Percentiles rank a stretch among this genome's conserved stretches.
Evolutionary conservation across 1,139 yeast species (phyloP).

Genomic region (Sugiyamaella pinicola): DNA sequence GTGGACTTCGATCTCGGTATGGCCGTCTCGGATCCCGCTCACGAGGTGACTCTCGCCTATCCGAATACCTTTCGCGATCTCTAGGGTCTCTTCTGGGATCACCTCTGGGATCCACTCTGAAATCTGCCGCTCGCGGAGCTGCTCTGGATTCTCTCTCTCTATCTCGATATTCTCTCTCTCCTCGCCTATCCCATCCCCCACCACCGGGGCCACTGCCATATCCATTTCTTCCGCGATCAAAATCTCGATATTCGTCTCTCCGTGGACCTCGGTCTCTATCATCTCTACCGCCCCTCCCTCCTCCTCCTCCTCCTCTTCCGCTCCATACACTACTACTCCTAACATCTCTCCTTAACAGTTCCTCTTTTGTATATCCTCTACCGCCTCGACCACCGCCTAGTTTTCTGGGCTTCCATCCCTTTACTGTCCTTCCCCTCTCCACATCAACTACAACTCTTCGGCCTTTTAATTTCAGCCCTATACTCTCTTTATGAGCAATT

Average conservation of each 20-base stretch:
- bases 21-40: not conserved
- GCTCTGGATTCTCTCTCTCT: not conserved
- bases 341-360: conserved; percentile 23
- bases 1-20: conserved; percentile 11
- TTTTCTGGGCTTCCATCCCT: conserved; percentile 79
- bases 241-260: conserved; percentile 1
- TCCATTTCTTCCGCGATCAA: conserved; percentile 1
- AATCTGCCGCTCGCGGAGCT: not conserved
- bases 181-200: not conserved
- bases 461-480: conserved; percentile 55
- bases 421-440: conserved; percentile 76
- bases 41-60: not conserved
- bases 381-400: conserved; percentile 79
- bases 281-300: not conserved
- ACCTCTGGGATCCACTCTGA: not conserved
- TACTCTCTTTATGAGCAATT: conserved; percentile 58
- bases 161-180: not conserved
- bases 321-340: conserved; percentile 23
- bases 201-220: not conserved
- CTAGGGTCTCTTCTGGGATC: not conserved
- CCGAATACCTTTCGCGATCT: conserved; percentile 2
- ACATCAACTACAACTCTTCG: conserved; percentile 72
- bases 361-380: conserved; percentile 48
- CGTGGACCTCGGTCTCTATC: conserved; percentile 1
- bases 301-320: conserved; percentile 21